Conservation (phyloP, 306 rosid genomes). For the Fagus crenata region DNA sequence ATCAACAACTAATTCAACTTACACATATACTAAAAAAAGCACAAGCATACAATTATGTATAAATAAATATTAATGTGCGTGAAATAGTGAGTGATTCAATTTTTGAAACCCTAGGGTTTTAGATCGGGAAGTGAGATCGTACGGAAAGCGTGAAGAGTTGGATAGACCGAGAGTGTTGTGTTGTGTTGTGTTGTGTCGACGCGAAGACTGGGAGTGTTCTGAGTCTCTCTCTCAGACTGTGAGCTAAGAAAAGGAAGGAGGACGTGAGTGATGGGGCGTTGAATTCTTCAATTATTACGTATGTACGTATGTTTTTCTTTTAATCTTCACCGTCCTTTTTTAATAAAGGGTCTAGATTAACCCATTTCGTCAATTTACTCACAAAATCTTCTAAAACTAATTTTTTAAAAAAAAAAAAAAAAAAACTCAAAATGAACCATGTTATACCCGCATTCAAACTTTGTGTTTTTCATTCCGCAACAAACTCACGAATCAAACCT, state of each 20-base stretch:
- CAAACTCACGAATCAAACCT: too few relatives aligned
- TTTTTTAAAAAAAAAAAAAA: too few relatives aligned
- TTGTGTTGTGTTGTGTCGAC: constrained; percentile 17
- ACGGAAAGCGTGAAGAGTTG: constrained; percentile 23
- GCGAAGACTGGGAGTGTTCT: constrained; percentile 44
- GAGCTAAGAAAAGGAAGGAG: background rate
- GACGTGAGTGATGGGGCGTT: too few relatives aligned
- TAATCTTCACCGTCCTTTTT: too few relatives aligned
- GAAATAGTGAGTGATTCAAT: background rate
- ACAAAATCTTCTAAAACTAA: too few relatives aligned
- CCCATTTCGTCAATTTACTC: too few relatives aligned
- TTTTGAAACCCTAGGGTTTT: constrained; percentile 27
- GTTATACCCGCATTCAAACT: too few relatives aligned
- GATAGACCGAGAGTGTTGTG: constrained; percentile 19
- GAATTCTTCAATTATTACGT: too few relatives aligned
- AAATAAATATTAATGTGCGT: background rate
- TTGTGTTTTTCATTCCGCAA: too few relatives aligned
- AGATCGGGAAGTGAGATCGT: constrained; percentile 33
- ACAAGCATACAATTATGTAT: background rate
- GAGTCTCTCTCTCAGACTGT: background rate
- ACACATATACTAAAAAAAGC: background rate
- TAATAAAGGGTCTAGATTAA: too few relatives aligned
- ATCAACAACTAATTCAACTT: constrained; percentile 19
- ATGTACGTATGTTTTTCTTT: too few relatives aligned
- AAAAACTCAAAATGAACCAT: too few relatives aligned